Conservation (phyloP, 1,284 basidiomycete genomes). For the Malassezia nana region DNA sequence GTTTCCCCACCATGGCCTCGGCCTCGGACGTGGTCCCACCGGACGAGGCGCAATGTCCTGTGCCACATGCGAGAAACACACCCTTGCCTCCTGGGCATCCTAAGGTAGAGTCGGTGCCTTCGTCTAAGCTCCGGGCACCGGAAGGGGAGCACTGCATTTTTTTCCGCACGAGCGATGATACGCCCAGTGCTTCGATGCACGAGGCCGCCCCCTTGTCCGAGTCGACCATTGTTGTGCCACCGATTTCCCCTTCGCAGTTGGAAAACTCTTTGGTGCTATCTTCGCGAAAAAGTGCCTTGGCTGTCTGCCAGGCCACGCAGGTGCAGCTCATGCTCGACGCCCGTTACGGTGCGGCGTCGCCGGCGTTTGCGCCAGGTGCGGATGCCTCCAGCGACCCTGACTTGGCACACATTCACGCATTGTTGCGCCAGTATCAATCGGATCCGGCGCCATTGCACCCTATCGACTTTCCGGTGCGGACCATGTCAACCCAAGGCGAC, state of each 20-base stretch:
- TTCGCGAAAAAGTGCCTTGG: constrained; percentile 24
- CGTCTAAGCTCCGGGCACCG: constrained; percentile 38
- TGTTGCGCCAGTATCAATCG: constrained; percentile 14
- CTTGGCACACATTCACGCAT: constrained; percentile 16
- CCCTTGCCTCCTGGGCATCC: constrained; percentile 47
- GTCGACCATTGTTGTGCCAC: constrained; percentile 1
- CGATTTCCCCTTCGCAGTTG: not conserved
- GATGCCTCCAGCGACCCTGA: constrained; percentile 11
- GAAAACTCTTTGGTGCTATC: constrained; percentile 10
- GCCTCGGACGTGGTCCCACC: not conserved
- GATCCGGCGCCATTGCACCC: constrained; percentile 17
- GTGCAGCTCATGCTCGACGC: constrained; percentile 39
- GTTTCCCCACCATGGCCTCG: not conserved
- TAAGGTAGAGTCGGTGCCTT: constrained; percentile 23
- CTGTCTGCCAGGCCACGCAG: constrained; percentile 26
- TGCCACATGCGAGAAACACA: constrained; percentile 39
- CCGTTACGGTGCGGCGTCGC: constrained; percentile 32
- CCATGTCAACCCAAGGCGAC: constrained; percentile 85
- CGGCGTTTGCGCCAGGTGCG: constrained; percentile 21
- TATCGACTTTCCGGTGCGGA: constrained; percentile 54
- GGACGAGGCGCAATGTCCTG: constrained; percentile 26
- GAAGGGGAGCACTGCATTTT: constrained; percentile 41
- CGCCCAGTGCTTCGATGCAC: not conserved
- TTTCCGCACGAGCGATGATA: constrained; percentile 38
- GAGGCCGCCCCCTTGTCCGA: not conserved